phyloP scores from a whole-genome alignment of 371 early-diverging fungal genomes.

The Neoconidiobolus thromboides region DNA sequence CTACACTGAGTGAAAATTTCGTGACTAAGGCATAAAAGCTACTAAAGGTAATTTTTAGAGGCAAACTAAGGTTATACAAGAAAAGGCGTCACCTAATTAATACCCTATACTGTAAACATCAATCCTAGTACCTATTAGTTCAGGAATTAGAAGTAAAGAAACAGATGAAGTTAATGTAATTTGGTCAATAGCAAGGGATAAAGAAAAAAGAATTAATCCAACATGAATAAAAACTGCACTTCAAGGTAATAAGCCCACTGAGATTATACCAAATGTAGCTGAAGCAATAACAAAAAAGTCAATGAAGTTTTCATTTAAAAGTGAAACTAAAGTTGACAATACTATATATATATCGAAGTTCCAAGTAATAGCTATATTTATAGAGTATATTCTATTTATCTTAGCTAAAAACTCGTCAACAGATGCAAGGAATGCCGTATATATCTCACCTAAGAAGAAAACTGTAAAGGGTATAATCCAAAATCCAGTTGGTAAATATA shows the following conservation, averaged over 20 bases:
- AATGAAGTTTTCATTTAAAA: slow-evolving; percentile 26
- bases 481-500: slow-evolving; percentile 23
- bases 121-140: slow-evolving; percentile 40
- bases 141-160: slow-evolving; percentile 31
- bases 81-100: background rate
- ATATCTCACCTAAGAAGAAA: slow-evolving; percentile 26
- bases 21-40: background rate
- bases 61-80: background rate
- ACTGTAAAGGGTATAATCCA: slow-evolving; percentile 24
- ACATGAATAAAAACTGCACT: slow-evolving; percentile 27
- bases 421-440: slow-evolving; percentile 29
- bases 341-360: slow-evolving; percentile 24
- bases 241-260: slow-evolving; percentile 25
- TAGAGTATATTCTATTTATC: slow-evolving; percentile 14
- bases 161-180: slow-evolving; percentile 40
- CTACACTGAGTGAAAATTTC: background rate
- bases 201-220: slow-evolving; percentile 37
- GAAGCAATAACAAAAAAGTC: slow-evolving; percentile 14
- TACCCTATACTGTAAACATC: slow-evolving; percentile 22
- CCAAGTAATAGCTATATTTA: slow-evolving; percentile 24
- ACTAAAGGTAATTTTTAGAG: background rate
- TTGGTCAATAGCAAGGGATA: slow-evolving; percentile 42
- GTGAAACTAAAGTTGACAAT: slow-evolving; percentile 28
- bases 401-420: slow-evolving; percentile 10
- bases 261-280: background rate